Base-by-base conservation (phyloP, 2,329 filamentous ascomycete genomes). In the Seiridium unicorne region DNA sequence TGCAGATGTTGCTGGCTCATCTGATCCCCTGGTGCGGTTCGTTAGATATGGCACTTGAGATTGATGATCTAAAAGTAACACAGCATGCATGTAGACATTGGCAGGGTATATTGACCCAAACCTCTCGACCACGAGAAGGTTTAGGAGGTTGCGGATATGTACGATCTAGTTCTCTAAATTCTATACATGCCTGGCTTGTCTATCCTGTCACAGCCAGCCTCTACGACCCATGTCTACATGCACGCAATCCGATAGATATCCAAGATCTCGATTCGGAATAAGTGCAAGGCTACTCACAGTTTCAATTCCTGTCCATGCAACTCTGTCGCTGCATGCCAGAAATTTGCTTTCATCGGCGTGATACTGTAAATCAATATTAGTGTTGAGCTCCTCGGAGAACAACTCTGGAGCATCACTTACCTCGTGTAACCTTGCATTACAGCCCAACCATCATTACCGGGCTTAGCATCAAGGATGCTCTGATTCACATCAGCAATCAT, bases 381-480 rank as follows among this genome's bases (percentile, higher is more conserved):
- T 10, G 40, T n/a, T 1, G 13, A 34, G 26, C 56, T 35, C 1
- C 8, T 31, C 48, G n/a, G 54, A 11, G 55, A 60, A 66, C 44
- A 46, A 18, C 36, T 44, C 13, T 44, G 8, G 53, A 38, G 6
- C 7, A 11, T 35, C 36, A 76, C 80, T 68, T 77, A 92, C 91
- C 91, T 95, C 10, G 94, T 96, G 74, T 89, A 87, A 35, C 92
- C 92, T 72, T 96, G 88, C 72, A 90, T 90, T 32, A 99, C 91
- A 42, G 89, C 89, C 92, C 94, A 97, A 5, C 94, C 95, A 75
- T 99, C 95, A 71, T 92, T 96, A 3, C 93, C 93, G 3, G 91
- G 90, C 38, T 81, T 80, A 44, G 89, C 87, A 64, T 89, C 85
- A 66, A 93, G 87, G n/a, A 97, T 93, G 66, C 90, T 93, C 71